phyloP scores from a whole-genome alignment of 192 early-diverging fungal genomes.

The Funneliformis mosseae region DNA sequence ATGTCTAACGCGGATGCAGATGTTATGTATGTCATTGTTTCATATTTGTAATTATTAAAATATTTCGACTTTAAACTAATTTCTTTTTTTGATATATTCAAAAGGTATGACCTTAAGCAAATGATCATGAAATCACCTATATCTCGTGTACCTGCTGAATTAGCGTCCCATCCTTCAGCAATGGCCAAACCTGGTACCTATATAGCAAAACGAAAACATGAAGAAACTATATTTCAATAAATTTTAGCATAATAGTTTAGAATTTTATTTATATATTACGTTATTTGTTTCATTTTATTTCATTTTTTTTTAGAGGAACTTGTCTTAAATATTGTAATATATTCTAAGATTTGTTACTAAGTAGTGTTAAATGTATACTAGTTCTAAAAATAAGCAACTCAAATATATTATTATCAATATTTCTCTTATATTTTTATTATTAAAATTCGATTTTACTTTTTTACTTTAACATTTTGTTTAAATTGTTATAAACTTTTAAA shows the following conservation, averaged over 20 bases:
- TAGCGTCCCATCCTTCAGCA: conserved; percentile 82
- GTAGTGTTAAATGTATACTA: no score
- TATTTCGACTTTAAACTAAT: background rate
- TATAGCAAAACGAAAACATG: conserved; percentile 56
- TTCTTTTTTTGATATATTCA: background rate
- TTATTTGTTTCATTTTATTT: no score
- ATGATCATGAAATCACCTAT: conserved; percentile 75
- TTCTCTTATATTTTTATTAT: no score
- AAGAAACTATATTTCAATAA: conserved; percentile 54
- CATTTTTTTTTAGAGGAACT: no score
- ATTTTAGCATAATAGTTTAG: background rate
- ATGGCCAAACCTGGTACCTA: conserved; percentile 73
- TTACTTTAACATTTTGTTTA: no score
- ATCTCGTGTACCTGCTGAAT: conserved; percentile 80
- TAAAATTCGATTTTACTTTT: no score
- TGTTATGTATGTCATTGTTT: conserved; percentile 76
- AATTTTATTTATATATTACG: no score
- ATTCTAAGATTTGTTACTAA: no score
- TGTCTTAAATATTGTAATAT: no score
- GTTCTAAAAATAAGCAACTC: no score
- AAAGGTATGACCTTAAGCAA: conserved; percentile 68
- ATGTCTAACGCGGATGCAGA: conserved; percentile 80
- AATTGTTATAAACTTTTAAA: no score
- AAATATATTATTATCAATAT: no score
- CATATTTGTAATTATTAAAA: background rate